Conservation (phyloP, 441 rosid species). For the Manihot esculenta region DNA sequence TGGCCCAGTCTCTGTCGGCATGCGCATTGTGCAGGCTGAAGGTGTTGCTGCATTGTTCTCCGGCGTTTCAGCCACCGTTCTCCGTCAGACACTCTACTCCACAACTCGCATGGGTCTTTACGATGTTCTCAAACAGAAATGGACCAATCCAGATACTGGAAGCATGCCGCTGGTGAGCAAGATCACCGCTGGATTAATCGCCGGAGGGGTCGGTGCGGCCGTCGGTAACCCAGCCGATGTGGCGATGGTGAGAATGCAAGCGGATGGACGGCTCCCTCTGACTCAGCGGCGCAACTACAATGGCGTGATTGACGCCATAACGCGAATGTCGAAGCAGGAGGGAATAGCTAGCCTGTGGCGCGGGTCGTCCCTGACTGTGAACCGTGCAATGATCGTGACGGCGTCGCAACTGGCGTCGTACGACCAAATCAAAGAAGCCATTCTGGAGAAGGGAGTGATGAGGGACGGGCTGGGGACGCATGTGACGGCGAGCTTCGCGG, state of each 20-base stretch:
- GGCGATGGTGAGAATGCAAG: conserved; percentile 92
- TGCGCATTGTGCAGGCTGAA: conserved; percentile 52
- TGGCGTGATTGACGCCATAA: conserved; percentile 62
- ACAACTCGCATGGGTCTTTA: conserved; percentile 88
- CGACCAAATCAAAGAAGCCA: conserved; percentile 70
- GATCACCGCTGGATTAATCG: conserved; percentile 57
- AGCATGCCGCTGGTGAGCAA: conserved; percentile 46
- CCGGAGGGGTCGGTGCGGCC: conserved; percentile 77
- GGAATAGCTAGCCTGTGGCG: conserved; percentile 74
- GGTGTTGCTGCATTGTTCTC: conserved; percentile 60
- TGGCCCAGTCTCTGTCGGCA: conserved; percentile 61
- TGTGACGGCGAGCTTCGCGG: conserved; percentile 72
- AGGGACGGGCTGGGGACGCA: conserved; percentile 69
- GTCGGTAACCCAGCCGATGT: conserved; percentile 88
- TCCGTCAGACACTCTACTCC: conserved; percentile 76
- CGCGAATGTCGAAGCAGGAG: conserved; percentile 60
- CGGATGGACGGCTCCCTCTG: conserved; percentile 72
- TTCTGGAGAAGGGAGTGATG: conserved; percentile 50
- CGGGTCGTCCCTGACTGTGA: conserved; percentile 75
- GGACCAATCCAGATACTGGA: conserved; percentile 55
- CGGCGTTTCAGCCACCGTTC: conserved; percentile 77
- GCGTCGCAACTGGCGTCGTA: conserved; percentile 83
- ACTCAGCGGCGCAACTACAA: conserved; percentile 65
- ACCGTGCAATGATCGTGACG: conserved; percentile 87
- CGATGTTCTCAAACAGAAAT: conserved; percentile 56